A percentile compares a stretch with the other conserved stretches of the same genome.
Conservation (phyloP, 1,139 yeast species). For the Candida dubliniensis region DNA sequence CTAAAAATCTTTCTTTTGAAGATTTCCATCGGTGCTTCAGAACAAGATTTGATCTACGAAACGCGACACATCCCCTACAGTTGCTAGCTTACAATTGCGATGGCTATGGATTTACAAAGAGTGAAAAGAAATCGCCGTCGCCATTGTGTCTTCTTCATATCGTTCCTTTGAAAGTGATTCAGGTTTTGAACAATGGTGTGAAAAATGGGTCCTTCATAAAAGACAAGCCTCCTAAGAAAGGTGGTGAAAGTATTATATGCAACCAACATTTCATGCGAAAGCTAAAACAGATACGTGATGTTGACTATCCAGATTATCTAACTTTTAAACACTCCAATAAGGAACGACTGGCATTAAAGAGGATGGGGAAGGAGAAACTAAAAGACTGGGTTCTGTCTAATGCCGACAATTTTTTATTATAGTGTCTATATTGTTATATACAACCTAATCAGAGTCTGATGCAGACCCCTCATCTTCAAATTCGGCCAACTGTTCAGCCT, state of each 20-base stretch:
- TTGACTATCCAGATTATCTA: slow-evolving; percentile 20
- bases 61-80: slow-evolving; percentile 17
- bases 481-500: slow-evolving; percentile 27
- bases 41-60: slow-evolving; percentile 26
- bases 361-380: slow-evolving; percentile 21
- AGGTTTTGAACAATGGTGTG: slow-evolving; percentile 54
- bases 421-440: slow-evolving; percentile 2
- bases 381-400: slow-evolving; percentile 34
- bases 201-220: slow-evolving; percentile 51
- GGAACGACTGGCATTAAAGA: slow-evolving; percentile 25
- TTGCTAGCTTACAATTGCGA: slow-evolving; percentile 25
- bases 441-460: slow-evolving; percentile 32
- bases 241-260: slow-evolving; percentile 48
- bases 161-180: slow-evolving; percentile 25
- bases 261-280: slow-evolving; percentile 26
- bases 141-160: slow-evolving; percentile 37
- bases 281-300: slow-evolving; percentile 9
- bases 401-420: slow-evolving; percentile 31
- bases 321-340: slow-evolving; percentile 26
- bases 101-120: slow-evolving; percentile 28
- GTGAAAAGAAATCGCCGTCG: slow-evolving; percentile 27
- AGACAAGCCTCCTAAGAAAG: slow-evolving; percentile 40
- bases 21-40: slow-evolving; percentile 58
- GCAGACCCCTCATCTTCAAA: slow-evolving; percentile 34
- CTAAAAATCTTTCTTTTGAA: slow-evolving; percentile 28